These are phyloP conservation scores for Penicillium sp. DNA, from an alignment of 2,329 filamentous ascomycete species.

Conservation along the genomic window DNA sequence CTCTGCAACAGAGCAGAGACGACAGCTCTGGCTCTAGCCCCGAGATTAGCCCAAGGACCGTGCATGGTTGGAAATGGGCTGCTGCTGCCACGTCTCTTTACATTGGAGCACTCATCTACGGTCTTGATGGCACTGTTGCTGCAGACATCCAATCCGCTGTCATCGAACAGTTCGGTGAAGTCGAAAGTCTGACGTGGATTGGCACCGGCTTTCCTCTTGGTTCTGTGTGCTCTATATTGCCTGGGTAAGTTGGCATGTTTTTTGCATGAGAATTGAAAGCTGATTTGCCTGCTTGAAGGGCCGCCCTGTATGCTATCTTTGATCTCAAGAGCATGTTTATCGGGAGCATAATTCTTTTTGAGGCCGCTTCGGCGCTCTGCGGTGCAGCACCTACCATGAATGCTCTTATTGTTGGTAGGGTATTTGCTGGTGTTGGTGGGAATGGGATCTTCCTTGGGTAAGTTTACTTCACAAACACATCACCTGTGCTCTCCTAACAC, in stretches of 20 bases:
- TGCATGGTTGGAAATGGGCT: background rate
- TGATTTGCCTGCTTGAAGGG: conserved; percentile 10
- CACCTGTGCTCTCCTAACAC: background rate
- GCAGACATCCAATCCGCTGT: conserved; percentile 44
- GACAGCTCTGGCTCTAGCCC: background rate
- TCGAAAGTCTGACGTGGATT: conserved; percentile 19
- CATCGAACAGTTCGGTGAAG: conserved; percentile 31
- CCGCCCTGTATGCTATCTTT: conserved; percentile 20
- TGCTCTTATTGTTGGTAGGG: conserved; percentile 44
- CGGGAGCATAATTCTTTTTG: conserved; percentile 26
- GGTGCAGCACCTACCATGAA: conserved; percentile 44
- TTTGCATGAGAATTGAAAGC: background rate
- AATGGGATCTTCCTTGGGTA: conserved; percentile 29
- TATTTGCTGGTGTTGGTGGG: conserved; percentile 31
- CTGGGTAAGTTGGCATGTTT: background rate
- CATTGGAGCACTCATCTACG: conserved; percentile 16
- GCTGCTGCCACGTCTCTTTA: background rate
- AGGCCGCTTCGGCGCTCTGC: conserved; percentile 35
- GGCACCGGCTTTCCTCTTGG: conserved; percentile 7
- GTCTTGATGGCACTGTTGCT: conserved; percentile 43
- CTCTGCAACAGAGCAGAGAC: background rate
- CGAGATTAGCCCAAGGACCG: background rate
- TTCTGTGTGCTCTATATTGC: conserved; percentile 1
- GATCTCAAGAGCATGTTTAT: conserved; percentile 6
- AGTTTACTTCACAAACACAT: background rate